A percentile compares a stretch with the other conserved stretches of the same genome.
phyloP scores from a whole-genome alignment of 2,329 filamentous ascomycete genomes.

The Cercospora zeae-maydis region DNA sequence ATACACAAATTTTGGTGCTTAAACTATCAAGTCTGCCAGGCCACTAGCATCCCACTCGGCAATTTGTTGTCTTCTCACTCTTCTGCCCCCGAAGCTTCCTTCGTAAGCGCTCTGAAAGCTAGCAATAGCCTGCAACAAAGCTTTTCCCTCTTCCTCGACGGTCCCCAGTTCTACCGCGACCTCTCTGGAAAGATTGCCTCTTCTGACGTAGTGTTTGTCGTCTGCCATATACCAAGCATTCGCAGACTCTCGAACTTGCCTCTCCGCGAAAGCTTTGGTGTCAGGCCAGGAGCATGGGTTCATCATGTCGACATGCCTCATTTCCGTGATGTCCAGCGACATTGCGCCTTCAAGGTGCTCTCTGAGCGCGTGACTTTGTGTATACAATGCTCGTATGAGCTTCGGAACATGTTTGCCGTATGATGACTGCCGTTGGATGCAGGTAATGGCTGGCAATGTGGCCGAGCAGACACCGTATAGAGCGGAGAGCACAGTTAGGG shows the following conservation, averaged over 20 bases:
- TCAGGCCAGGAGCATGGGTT: slow-evolving; percentile 20
- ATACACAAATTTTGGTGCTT: background rate
- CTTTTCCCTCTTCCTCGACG: slow-evolving; percentile 18
- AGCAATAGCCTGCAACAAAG: slow-evolving; percentile 10
- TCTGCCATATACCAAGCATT: slow-evolving; percentile 47
- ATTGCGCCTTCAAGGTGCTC: slow-evolving; percentile 7
- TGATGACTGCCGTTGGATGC: slow-evolving; percentile 14
- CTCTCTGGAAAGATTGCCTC: slow-evolving; percentile 45
- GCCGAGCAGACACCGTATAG: slow-evolving; percentile 21
- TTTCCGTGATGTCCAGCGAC: background rate
- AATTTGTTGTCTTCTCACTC: background rate
- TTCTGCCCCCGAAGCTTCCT: slow-evolving; percentile 8
- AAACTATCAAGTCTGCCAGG: slow-evolving; percentile 6
- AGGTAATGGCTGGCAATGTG: slow-evolving; percentile 14
- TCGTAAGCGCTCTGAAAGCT: slow-evolving; percentile 13
- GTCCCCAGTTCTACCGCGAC: slow-evolving; percentile 40
- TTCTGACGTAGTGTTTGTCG: slow-evolving; percentile 47
- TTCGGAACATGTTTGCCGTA: slow-evolving; percentile 5
- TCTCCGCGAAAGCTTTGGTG: slow-evolving; percentile 29
- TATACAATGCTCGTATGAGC: slow-evolving; percentile 11
- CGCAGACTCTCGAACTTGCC: slow-evolving; percentile 46
- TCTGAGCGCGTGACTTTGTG: background rate
- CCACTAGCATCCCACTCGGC: background rate
- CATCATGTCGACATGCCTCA: background rate
- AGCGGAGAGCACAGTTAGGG: background rate